Percentiles rank a stretch among this genome's conserved stretches.
phyloP scores from a whole-genome alignment of 768 basidiomycete species.

The Mycena amicta region DNA sequence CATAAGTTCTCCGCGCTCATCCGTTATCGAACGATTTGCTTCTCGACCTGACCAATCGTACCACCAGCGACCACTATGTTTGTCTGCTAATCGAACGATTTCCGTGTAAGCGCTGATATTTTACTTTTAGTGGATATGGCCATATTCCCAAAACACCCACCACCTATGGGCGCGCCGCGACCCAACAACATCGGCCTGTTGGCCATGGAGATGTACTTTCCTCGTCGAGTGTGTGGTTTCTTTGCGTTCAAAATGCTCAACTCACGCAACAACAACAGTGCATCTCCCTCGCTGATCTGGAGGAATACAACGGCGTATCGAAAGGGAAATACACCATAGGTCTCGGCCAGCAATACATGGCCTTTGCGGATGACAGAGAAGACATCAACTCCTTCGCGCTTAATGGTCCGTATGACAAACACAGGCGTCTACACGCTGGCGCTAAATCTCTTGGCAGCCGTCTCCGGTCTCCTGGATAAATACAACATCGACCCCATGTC shows the following conservation, averaged over 20 bases:
- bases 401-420: constrained; percentile 71
- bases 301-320: constrained; percentile 90
- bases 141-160: too few species aligned
- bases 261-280: constrained; percentile 52
- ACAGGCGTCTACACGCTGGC: too few species aligned
- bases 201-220: constrained; percentile 93
- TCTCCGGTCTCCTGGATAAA: constrained; percentile 86
- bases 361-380: constrained; percentile 97
- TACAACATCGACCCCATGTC: constrained; percentile 95
- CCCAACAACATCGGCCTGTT: constrained; percentile 95
- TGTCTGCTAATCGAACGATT: too few species aligned
- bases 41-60: not conserved
- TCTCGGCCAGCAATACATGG: constrained; percentile 97
- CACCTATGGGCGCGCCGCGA: constrained; percentile 35
- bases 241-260: not conserved
- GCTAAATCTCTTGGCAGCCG: too few species aligned
- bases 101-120: too few species aligned
- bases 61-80: not conserved
- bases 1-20: not conserved
- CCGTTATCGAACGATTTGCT: not conserved
- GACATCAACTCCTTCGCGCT: constrained; percentile 98
- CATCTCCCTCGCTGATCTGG: constrained; percentile 93
- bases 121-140: too few species aligned
- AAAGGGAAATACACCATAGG: constrained; percentile 99
- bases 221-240: constrained; percentile 68